These are phyloP conservation scores for Aspergillus olivimuriae DNA, from an alignment of 495 filamentous ascomycete genomes.

Conservation along the genomic window DNA sequence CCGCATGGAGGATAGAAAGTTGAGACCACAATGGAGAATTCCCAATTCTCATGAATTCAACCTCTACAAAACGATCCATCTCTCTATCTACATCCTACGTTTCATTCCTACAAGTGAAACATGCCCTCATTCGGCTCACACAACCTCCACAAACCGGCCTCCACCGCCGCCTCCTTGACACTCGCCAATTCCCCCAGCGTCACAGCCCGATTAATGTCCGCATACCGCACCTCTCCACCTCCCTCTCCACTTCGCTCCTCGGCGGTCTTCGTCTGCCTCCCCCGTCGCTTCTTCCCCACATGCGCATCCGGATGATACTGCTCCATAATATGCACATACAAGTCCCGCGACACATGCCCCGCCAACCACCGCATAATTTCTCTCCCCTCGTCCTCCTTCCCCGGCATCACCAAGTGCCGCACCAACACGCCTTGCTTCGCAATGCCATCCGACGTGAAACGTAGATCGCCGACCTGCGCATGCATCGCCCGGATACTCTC, in stretches of 20 bases:
- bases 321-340: constrained; percentile 71
- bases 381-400: constrained; percentile 57
- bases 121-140: constrained; percentile 61
- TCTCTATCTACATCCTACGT: too few species aligned
- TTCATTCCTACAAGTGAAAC: constrained; percentile 70
- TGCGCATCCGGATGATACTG: constrained; percentile 72
- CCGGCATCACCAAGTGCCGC: constrained; percentile 74
- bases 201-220: constrained; percentile 68
- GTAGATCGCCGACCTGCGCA: constrained; percentile 66
- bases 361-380: constrained; percentile 67
- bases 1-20: too few species aligned
- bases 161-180: constrained; percentile 57
- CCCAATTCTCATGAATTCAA: too few species aligned
- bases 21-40: too few species aligned
- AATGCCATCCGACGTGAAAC: constrained; percentile 69
- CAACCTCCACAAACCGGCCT: constrained; percentile 69
- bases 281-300: constrained; percentile 58
- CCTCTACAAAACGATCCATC: too few species aligned
- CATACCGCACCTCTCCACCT: constrained; percentile 57
- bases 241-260: too few species aligned
- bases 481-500: constrained; percentile 73
- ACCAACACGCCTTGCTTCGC: constrained; percentile 67
- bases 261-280: constrained; percentile 7
- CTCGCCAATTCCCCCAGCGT: constrained; percentile 52
- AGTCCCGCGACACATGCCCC: constrained; percentile 56